Evolutionary conservation across 1,139 yeast species (phyloP), one percentile per base, ranked within the genome.

Genomic region (Debaryomyces nepalensis): DNA sequence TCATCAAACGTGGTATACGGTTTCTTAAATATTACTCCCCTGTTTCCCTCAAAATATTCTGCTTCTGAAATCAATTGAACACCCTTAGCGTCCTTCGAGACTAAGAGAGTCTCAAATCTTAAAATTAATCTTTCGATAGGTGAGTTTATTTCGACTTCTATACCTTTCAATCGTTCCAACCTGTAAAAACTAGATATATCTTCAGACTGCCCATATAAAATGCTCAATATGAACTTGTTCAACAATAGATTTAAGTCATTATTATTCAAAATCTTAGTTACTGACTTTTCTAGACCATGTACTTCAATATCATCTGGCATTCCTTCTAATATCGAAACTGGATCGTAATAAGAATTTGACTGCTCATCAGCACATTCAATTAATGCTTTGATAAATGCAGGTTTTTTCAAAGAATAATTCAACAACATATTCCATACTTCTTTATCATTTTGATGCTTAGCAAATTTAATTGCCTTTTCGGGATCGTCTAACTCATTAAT

Each of bases 361-460:
- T 68, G 70, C 32, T 81, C 84, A 48, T 86, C 87, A 1, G 87
- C 82, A 42, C 81, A 73, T 48, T 86, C 84, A 43, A 93, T 75
- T 39, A 93, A 70, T 2, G 87, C 86, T 48, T 81, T 79, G 42
- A 91, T 84, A 58, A 88, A 90, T 11, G 72, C 70, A 0, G 97
- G 95, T 52, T 82, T 82, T 33, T 76, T 73, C 67, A 84, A 74
- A 14, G 96, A 84, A 58, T 84, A 82, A 12, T 79, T 81, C 9
- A 91, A 66, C 46, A 93, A 70, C 35, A 82, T 81, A 36, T 81
- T 81, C 96, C 97, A 91, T 8, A 90, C 68, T 14, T 87, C 95
- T 23, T 70, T 64, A 52, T 88, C 95, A 41, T 84, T 81, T 50
- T 86, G 82, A 11, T 76, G 73, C 45, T 77, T 82, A 1, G 95